Conservation (phyloP, 495 filamentous ascomycete species). For the Mytilinidion resinicola region DNA sequence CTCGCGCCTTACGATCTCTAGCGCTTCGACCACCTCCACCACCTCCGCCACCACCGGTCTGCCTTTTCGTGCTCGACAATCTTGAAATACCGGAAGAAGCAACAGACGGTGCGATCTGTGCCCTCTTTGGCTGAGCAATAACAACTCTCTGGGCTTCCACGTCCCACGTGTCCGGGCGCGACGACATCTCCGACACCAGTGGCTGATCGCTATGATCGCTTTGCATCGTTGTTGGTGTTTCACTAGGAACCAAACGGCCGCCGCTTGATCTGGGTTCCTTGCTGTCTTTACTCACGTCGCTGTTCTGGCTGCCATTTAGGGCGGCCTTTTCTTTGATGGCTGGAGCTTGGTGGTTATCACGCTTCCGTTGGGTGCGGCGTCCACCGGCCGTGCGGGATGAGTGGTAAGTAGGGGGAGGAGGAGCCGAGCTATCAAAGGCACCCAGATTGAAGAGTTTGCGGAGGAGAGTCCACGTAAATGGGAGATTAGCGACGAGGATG, state of each 20-base stretch:
- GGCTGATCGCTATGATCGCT: neutral
- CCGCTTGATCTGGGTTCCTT: neutral
- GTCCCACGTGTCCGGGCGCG: neutral
- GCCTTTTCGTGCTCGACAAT: neutral
- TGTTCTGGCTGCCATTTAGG: neutral
- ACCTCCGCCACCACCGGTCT: neutral
- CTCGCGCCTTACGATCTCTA: conserved; percentile 21
- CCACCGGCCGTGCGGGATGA: conserved; percentile 25
- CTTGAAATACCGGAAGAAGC: neutral
- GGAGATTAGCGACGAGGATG: conserved; percentile 58
- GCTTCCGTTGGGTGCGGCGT: conserved; percentile 7
- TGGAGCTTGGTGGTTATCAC: conserved; percentile 4
- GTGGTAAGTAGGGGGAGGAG: conserved; percentile 24
- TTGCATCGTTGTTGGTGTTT: neutral
- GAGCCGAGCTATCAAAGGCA: conserved; percentile 35
- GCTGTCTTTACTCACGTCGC: neutral
- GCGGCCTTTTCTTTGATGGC: neutral
- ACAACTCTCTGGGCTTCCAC: neutral
- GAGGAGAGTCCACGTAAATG: conserved; percentile 55
- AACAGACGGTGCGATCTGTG: neutral
- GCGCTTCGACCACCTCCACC: conserved; percentile 22
- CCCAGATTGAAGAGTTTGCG: conserved; percentile 48
- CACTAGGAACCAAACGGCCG: neutral
- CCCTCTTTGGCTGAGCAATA: neutral
- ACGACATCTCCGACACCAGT: neutral